Percentiles rank a stretch among this genome's conserved stretches.
Conservation (phyloP, 129 eudicot genomes). For the Solidago caesia region DNA sequence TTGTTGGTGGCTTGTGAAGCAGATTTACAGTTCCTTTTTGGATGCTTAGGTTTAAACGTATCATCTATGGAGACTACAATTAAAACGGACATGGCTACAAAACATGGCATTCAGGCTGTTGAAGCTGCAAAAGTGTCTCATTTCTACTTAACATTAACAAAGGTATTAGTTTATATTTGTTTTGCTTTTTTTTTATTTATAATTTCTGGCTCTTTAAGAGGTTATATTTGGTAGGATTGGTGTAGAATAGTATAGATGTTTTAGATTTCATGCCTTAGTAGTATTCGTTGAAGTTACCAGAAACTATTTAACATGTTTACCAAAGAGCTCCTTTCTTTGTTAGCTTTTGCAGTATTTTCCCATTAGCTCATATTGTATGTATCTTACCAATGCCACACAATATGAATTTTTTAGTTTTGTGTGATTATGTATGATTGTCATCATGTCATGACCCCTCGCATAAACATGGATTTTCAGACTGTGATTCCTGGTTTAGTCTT, state of each 20-base stretch:
- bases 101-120: constrained; percentile 29
- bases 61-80: constrained; percentile 28
- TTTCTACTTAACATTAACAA: constrained; percentile 56
- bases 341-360: background rate
- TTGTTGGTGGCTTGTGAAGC: constrained; percentile 64
- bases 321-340: background rate
- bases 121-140: constrained; percentile 72
- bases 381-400: background rate
- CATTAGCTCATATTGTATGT: background rate
- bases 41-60: constrained; percentile 46
- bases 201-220: background rate
- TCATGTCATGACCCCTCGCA: background rate
- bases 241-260: background rate
- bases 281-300: background rate
- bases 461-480: background rate
- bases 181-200: background rate
- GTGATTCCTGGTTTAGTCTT: too few relatives aligned
- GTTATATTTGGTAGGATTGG: constrained; percentile 19
- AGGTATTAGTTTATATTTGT: constrained; percentile 18
- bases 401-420: background rate
- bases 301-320: constrained; percentile 1
- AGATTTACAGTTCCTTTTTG: constrained; percentile 66
- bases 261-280: background rate
- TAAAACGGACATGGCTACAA: constrained; percentile 25
- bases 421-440: background rate